Evolutionary conservation across 129 eudicot species (phyloP).

Genomic region (Pseudognaphalium luteoalbum): DNA sequence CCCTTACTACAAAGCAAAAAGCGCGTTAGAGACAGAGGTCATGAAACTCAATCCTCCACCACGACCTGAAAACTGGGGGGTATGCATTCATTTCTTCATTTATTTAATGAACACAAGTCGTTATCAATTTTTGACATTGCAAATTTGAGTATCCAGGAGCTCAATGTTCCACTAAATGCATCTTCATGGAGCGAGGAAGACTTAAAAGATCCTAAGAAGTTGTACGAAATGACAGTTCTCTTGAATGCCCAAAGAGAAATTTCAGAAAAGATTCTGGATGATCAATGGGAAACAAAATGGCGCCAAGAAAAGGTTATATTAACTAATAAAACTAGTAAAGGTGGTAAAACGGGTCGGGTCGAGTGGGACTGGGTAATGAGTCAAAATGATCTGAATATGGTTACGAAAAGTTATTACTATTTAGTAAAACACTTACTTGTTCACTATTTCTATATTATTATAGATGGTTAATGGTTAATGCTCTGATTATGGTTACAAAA

Average conservation of each 20-base stretch:
- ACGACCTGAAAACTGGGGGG: conserved; percentile 96
- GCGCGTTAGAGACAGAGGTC: conserved; percentile 70
- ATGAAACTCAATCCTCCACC: conserved; percentile 95
- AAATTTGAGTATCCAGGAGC: conserved; percentile 46
- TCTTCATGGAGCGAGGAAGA: conserved; percentile 91
- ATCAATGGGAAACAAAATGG: conserved; percentile 91
- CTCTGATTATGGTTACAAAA: background rate
- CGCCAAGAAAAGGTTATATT: conserved; percentile 77
- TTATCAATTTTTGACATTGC: conserved; percentile 11
- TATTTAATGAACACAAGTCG: background rate
- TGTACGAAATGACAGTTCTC: conserved; percentile 86
- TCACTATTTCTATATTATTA: background rate
- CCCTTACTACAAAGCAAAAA: conserved; percentile 75
- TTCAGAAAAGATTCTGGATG: conserved; percentile 75
- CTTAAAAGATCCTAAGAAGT: conserved; percentile 82
- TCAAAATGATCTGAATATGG: background rate
- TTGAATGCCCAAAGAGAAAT: conserved; percentile 87
- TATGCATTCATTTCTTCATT: conserved; percentile 34
- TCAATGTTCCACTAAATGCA: conserved; percentile 68
- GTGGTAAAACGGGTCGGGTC: background rate
- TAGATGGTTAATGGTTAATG: background rate
- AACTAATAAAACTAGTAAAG: background rate
- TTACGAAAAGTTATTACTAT: background rate
- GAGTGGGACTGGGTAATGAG: background rate
- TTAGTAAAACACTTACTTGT: background rate